Conservation (phyloP, 2,329 filamentous ascomycete species). For the Calonectria pseudoreteaudii region DNA sequence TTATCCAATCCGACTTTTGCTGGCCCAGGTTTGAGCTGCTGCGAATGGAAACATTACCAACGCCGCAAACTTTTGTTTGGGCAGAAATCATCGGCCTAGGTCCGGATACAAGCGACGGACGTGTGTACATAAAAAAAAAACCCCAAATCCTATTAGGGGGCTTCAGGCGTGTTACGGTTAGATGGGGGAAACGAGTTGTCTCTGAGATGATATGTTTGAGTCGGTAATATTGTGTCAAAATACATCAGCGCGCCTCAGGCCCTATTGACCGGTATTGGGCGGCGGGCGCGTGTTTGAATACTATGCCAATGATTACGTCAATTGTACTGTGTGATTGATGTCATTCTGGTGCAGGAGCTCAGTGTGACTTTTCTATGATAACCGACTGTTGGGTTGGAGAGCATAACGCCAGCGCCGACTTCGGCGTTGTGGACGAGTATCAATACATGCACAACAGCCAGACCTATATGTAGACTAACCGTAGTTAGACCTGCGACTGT, state of each 20-base stretch:
- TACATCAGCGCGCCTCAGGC: conserved; percentile 26
- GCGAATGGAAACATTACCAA: neutral
- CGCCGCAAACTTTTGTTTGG: neutral
- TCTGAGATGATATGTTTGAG: conserved; percentile 40
- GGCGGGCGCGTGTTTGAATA: conserved; percentile 17
- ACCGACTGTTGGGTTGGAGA: neutral
- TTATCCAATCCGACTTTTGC: conserved; percentile 31
- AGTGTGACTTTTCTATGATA: neutral
- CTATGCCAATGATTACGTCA: neutral
- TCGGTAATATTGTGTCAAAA: conserved; percentile 36
- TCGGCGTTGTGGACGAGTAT: neutral
- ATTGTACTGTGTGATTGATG: neutral
- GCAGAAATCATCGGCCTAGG: conserved; percentile 15
- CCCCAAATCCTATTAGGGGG: conserved; percentile 35
- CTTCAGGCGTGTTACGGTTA: conserved; percentile 25
- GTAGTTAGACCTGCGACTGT: neutral
- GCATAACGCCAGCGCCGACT: neutral
- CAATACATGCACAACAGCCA: neutral
- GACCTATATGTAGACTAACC: neutral
- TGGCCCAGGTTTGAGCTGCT: conserved; percentile 3
- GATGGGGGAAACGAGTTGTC: conserved; percentile 27
- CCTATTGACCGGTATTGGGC: conserved; percentile 5
- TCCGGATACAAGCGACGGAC: conserved; percentile 28
- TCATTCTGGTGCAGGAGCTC: neutral
- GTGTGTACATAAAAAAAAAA: conserved; percentile 37